These are phyloP conservation scores for Sporisorium exsertum DNA, from an alignment of 1,284 basidiomycete genomes.

Conservation along the genomic window DNA sequence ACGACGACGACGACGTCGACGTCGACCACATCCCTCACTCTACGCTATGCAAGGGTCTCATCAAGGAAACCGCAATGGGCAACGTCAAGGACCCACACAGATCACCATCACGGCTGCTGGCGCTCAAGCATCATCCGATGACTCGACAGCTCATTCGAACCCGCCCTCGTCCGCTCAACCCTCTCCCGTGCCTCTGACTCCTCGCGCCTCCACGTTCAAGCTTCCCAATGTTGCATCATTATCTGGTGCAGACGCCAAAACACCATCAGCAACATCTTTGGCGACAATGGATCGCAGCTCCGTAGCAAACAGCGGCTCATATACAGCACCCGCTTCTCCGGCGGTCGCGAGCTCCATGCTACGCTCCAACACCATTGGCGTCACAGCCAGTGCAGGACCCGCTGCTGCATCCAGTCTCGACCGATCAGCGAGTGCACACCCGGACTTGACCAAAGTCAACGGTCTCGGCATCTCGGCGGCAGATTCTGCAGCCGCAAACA, in stretches of 20 bases:
- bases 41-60: neutral
- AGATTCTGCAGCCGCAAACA: conserved; percentile 4
- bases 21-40: neutral
- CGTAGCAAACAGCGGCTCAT: conserved; percentile 19
- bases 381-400: neutral
- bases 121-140: neutral
- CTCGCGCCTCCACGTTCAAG: conserved; percentile 27
- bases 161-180: conserved; percentile 19
- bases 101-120: conserved; percentile 27
- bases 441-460: conserved; percentile 21
- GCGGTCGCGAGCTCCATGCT: conserved; percentile 21
- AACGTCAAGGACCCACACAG: conserved; percentile 15
- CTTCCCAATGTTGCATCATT: conserved; percentile 12
- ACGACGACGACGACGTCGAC: too few relatives aligned
- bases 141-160: conserved; percentile 3
- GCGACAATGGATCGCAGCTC: neutral
- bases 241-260: conserved; percentile 10
- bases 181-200: conserved; percentile 27
- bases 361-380: conserved; percentile 26
- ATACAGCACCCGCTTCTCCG: conserved; percentile 33
- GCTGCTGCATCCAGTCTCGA: conserved; percentile 9
- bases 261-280: conserved; percentile 1
- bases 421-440: conserved; percentile 27
- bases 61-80: neutral
- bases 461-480: conserved; percentile 40